Evolutionary conservation across 2,329 filamentous ascomycete species (phyloP).

Genomic region (Arthrobotrys megalospora): DNA sequence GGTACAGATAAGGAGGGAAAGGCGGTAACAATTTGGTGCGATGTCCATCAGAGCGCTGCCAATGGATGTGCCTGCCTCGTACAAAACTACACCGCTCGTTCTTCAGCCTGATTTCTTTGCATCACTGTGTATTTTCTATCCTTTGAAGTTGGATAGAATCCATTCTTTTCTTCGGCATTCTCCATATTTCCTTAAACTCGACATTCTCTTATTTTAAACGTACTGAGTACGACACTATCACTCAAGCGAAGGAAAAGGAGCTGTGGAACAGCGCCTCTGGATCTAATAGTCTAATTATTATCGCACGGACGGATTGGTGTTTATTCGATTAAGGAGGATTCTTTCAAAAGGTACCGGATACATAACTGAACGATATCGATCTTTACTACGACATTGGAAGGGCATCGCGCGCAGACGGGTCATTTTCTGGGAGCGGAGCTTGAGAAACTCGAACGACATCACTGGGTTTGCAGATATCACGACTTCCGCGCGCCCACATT

Average conservation of each 20-base stretch:
- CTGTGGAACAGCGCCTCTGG: constrained; percentile 58
- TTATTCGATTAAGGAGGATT: constrained; percentile 29
- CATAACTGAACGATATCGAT: constrained; percentile 24
- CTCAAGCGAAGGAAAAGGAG: constrained; percentile 50
- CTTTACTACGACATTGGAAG: not conserved
- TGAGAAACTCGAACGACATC: constrained; percentile 12
- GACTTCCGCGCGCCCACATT: constrained; percentile 9
- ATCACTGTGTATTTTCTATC: constrained; percentile 34
- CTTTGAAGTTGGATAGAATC: constrained; percentile 53
- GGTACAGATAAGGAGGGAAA: constrained; percentile 59
- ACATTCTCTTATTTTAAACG: constrained; percentile 46
- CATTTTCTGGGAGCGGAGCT: constrained; percentile 17
- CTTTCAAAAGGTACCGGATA: constrained; percentile 37
- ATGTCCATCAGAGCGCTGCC: constrained; percentile 25
- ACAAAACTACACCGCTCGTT: constrained; percentile 50
- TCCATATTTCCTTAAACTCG: constrained; percentile 33
- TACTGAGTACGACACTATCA: constrained; percentile 52
- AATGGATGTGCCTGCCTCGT: constrained; percentile 31
- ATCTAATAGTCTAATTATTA: constrained; percentile 33
- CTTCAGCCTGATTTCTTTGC: constrained; percentile 45
- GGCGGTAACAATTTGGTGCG: constrained; percentile 45
- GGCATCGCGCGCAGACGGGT: constrained; percentile 22
- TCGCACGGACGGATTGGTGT: constrained; percentile 25
- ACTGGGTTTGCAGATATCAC: constrained; percentile 11
- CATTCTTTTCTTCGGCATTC: constrained; percentile 49